Evolutionary conservation across 768 basidiomycete species (phyloP), one percentile per base, ranked within the genome.

Genomic region (Mycena albidolilacea): DNA sequence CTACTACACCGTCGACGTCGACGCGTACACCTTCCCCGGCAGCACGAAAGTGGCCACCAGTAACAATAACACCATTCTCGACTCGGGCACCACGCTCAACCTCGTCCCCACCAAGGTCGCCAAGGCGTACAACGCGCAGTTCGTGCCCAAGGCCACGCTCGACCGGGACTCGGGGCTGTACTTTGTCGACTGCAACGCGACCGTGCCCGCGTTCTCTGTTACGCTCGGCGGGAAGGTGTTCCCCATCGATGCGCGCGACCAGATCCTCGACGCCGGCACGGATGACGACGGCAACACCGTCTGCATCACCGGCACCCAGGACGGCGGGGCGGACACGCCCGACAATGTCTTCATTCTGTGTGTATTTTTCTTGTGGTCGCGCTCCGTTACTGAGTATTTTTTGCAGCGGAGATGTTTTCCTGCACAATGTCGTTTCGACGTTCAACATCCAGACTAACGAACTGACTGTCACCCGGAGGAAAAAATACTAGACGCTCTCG

Each of bases 341-440:
- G 77, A 67, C 7, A 71, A 59, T 41, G 61, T 78, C 14, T 78
- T 78, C 67, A 71, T 78, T 50, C 61, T 78, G 77, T 78, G 30
- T 46, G 15, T 19, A 11, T 14, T 63, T 30, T 48, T 61, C 3
- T 11, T 43, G 21, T 38, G 39, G 11, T 30, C 19, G 17, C 21
- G 19, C 5, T 44, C 21, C 1, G 17, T 43, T 21, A n/a, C 63
- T 50, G 37, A 67, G 30, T 14, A 5, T 8, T 58, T 46, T n/a
- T 21, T 38, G 4, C 48, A 78, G 77, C 5, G 77, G 77, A 3
- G 77, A 78, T 62, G 73, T 73, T n/a, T 78, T 78, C 73, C 63
- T 77, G 23, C 76, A 78, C 61, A 78, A 78, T 39, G 76, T 78
- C 12, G 77, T 78, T 43, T 39, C 70, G 44, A 77, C 76, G 46